Evolutionary conservation across 2,329 filamentous ascomycete genomes (phyloP), one percentile per base, ranked within the genome.

Genomic region (Phialophora chinensis): DNA sequence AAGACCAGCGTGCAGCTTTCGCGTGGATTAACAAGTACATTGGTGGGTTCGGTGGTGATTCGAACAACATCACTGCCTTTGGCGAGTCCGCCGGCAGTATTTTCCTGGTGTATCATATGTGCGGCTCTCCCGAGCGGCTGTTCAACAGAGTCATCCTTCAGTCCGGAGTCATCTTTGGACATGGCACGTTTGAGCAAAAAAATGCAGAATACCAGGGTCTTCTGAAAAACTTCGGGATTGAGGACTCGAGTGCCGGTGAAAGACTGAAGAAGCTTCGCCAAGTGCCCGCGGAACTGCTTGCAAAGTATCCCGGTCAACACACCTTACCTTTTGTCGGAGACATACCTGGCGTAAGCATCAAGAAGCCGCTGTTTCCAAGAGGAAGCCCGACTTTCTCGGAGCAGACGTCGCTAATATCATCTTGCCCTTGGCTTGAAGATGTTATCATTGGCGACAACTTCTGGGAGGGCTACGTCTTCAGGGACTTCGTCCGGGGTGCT

Each of bases 71-170:
- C 38, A 77, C 75, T 38, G 66, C 78, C 8, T 74, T 79, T 27
- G 83, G 83, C 20, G 79, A 84, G 69, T 82, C 80, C 50, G 82
- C 81, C 4, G 84, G 83, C 25, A 82, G 75, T 20, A 74, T 63
- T n/a, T 60, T 64, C 29, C 27, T 69, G 23, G 49, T 62, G 17
- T 63, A 69, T 29, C 66, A 70, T n/a, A 66, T 68, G 11, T 53
- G 47, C 25, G 68, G 68, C 10, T 62, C 54, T 14, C 49, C 60
- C 23, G 55, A 67, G 4, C 23, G 35, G 31, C 25, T 62, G 25
- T 52, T 55, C 63, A 56, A 63, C 31, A 50, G 66, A 4, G 23
- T 62, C 12, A 60, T 73, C 42, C 67, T 67, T 14, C 61, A 61
- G 25, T 64, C 61, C 14, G 65, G 65, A n/a, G 29, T 42, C 55